phyloP scores from a whole-genome alignment of 495 filamentous ascomycete genomes.

The Aspergillus cristatus region DNA sequence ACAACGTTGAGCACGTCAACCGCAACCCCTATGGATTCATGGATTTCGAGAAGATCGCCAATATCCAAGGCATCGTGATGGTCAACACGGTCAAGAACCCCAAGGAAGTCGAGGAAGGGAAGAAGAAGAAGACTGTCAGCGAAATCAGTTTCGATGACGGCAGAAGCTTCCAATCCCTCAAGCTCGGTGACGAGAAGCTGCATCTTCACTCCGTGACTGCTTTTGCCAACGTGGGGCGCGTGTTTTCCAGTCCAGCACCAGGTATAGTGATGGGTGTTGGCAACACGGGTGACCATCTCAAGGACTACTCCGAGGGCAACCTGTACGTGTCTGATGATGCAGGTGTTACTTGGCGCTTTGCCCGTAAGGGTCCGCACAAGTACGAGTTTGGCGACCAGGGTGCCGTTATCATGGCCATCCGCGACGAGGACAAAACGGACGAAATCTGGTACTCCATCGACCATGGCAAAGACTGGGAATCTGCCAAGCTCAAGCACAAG shows the following conservation, averaged over 20 bases:
- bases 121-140: slow-evolving; percentile 57
- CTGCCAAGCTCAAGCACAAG: slow-evolving; percentile 50
- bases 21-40: slow-evolving; percentile 59
- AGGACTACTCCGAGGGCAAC: slow-evolving; percentile 55
- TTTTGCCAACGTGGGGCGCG: slow-evolving; percentile 65
- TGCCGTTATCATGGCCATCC: slow-evolving; percentile 72
- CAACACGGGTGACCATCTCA: slow-evolving; percentile 68
- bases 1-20: slow-evolving; percentile 87
- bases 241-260: slow-evolving; percentile 89
- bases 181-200: slow-evolving; percentile 48
- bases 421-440: slow-evolving; percentile 53
- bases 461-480: slow-evolving; percentile 74
- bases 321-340: slow-evolving; percentile 89
- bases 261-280: slow-evolving; percentile 89
- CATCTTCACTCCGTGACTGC: slow-evolving; percentile 90
- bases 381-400: slow-evolving; percentile 94
- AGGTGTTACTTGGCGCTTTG: slow-evolving; percentile 70
- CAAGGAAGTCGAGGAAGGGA: slow-evolving; percentile 54
- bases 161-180: slow-evolving; percentile 60
- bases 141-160: slow-evolving; percentile 94
- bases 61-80: slow-evolving; percentile 83
- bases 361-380: slow-evolving; percentile 72
- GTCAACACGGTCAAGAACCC: slow-evolving; percentile 86
- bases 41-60: slow-evolving; percentile 86
- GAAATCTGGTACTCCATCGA: slow-evolving; percentile 74